Percentiles rank a stretch among this genome's conserved stretches.
Conservation (phyloP, 495 filamentous ascomycete genomes). For the Hypomontagnella submonticulosa region DNA sequence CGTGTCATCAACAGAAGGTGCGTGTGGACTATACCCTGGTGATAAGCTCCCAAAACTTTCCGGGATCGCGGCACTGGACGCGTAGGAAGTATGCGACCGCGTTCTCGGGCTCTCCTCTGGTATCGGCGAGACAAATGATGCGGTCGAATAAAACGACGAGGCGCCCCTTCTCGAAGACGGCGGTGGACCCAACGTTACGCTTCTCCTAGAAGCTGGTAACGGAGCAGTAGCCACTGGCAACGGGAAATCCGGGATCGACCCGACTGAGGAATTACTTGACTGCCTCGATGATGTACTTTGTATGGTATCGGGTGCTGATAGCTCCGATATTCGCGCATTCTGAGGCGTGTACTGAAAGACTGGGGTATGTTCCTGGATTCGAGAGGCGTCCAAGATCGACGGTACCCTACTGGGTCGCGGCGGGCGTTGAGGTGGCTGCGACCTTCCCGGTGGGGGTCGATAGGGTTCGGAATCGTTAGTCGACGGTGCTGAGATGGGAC, state of each 20-base stretch:
- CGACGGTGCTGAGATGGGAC: conserved; percentile 55
- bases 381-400: conserved; percentile 62
- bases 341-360: conserved; percentile 63
- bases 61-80: conserved; percentile 84
- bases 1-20: conserved; percentile 58
- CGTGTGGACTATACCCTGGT: conserved; percentile 55
- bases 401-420: conserved; percentile 70
- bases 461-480: conserved; percentile 53
- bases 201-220: conserved; percentile 59
- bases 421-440: conserved; percentile 73
- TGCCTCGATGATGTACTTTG: conserved; percentile 57
- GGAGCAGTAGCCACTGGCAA: conserved; percentile 54
- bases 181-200: conserved; percentile 69
- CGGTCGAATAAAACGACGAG: conserved; percentile 76
- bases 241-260: conserved; percentile 71
- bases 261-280: conserved; percentile 67
- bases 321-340: conserved; percentile 43
- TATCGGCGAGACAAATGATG: conserved; percentile 88
- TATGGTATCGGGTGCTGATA: conserved; percentile 54
- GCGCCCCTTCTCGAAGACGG: conserved; percentile 75
- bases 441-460: conserved; percentile 61
- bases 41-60: conserved; percentile 68
- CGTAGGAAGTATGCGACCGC: conserved; percentile 74
- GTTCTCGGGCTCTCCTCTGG: conserved; percentile 78
- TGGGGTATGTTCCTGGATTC: conserved; percentile 60